Evolutionary conservation across 2,329 filamentous ascomycete species (phyloP).

Genomic region (Coleophoma cylindrospora): DNA sequence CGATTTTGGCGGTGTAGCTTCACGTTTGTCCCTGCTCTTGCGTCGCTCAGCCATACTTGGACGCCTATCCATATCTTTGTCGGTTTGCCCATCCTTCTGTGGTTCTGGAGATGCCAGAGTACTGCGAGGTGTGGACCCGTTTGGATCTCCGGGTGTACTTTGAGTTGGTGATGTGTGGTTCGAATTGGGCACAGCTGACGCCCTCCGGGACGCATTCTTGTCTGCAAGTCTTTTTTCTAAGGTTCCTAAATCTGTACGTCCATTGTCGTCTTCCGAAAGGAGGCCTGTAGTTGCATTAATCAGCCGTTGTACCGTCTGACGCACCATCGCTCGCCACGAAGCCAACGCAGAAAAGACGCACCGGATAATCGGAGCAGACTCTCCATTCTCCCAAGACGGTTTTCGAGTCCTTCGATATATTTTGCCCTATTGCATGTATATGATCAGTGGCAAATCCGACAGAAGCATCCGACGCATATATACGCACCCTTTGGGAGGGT

Average conservation of each 20-base stretch:
- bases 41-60: slow-evolving; percentile 27
- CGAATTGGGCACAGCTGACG: slow-evolving; percentile 21
- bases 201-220: slow-evolving; percentile 34
- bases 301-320: slow-evolving; percentile 9
- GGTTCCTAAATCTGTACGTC: slow-evolving; percentile 80
- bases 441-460: too few relatives aligned
- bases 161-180: slow-evolving; percentile 29
- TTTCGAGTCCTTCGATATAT: slow-evolving; percentile 96
- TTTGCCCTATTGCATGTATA: slow-evolving; percentile 61
- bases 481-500: slow-evolving; percentile 87
- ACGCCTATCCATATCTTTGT: slow-evolving; percentile 14
- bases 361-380: slow-evolving; percentile 80
- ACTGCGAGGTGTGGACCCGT: slow-evolving; percentile 36
- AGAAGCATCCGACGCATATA: neutral
- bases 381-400: slow-evolving; percentile 93
- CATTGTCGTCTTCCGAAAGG: slow-evolving; percentile 78
- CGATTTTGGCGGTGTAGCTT: slow-evolving; percentile 38
- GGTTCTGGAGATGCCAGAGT: slow-evolving; percentile 43
- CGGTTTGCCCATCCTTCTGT: slow-evolving; percentile 4
- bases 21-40: slow-evolving; percentile 27
- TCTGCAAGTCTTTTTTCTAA: slow-evolving; percentile 72
- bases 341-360: slow-evolving; percentile 24
- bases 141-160: slow-evolving; percentile 37
- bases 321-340: neutral
- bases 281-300: slow-evolving; percentile 48